Evolutionary conservation across 2,329 filamentous ascomycete genomes (phyloP), one percentile per base, ranked within the genome.

Genomic region (Fusarium sp.): DNA sequence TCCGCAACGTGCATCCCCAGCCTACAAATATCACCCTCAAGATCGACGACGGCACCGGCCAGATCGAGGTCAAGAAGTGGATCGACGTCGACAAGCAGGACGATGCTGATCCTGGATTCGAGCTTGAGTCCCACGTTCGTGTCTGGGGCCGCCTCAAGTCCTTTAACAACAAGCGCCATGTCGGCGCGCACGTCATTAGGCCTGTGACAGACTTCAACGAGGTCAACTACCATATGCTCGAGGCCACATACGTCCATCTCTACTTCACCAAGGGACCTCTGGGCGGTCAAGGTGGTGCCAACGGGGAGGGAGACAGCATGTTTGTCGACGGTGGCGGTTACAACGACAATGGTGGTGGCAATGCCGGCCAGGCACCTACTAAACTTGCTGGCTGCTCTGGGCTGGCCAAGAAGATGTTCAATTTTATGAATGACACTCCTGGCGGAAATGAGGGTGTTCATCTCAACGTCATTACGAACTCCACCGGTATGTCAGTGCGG

Each of bases 41-140:
- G 72, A 82, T 99, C 70, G 95, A 99, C 78, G 95, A 99, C 77
- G 95, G 95, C 75, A 99, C 96, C 1, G 93, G 92, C 58, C 84
- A 88, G 61, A 89, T 97, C 70, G 96, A 99, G 77, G 93, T 92
- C 67, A 96, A 95, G 81, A 88, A 91, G 76, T 96, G 91, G 90
- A 83, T 91, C 54, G 90, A 94, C 77, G 78, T 83, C 66, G 85
- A 87, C 72, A 84, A 83, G 73, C 73, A 78, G 34, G 77, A 78
- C n/a, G 76, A 76, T 13, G 72, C 76, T 26, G 79, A 81, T 64
- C 75, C 80, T 19, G 83, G 85, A 61, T 86, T 91, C 68, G 83
- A 87, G 64, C 82, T 90, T 66, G 90, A 94, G 72, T 85, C 88
- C 49, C 94, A 96, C 78, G 92, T 94, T 48, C 89, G 93, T 72